Conservation (phyloP, 495 filamentous ascomycete species). For the Diplogelasinospora grovesii region DNA sequence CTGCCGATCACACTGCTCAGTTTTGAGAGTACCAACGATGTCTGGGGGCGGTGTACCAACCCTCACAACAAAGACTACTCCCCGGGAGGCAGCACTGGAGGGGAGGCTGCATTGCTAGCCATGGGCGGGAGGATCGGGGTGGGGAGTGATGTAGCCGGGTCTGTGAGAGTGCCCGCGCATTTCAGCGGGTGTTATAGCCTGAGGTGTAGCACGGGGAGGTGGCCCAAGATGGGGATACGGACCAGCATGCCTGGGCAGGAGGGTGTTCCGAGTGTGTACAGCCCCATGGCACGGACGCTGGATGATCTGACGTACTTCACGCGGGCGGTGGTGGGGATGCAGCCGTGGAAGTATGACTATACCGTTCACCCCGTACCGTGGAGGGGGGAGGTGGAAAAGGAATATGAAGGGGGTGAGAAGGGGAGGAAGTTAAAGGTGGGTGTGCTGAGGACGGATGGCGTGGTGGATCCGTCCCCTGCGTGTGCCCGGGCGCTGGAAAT, state of each 20-base stretch:
- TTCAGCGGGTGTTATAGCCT: slow-evolving; percentile 87
- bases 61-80: slow-evolving; percentile 80
- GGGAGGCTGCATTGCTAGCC: slow-evolving; percentile 80
- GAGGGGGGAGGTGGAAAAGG: slow-evolving; percentile 53
- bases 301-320: slow-evolving; percentile 82
- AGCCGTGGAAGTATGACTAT: slow-evolving; percentile 89
- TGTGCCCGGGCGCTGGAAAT: slow-evolving; percentile 70
- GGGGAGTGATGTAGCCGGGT: slow-evolving; percentile 90
- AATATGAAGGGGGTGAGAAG: slow-evolving; percentile 46
- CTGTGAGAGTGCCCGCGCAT: slow-evolving; percentile 81
- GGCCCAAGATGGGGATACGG: slow-evolving; percentile 77
- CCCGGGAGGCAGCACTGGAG: slow-evolving; percentile 86
- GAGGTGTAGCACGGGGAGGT: slow-evolving; percentile 89
- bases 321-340: slow-evolving; percentile 68
- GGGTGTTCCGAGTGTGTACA: slow-evolving; percentile 82
- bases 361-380: slow-evolving; percentile 80
- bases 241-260: slow-evolving; percentile 96
- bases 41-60: slow-evolving; percentile 78
- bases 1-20: slow-evolving; percentile 85
- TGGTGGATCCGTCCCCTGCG: slow-evolving; percentile 82
- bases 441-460: slow-evolving; percentile 72
- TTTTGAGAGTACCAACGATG: slow-evolving; percentile 88
- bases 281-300: slow-evolving; percentile 87
- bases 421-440: slow-evolving; percentile 64
- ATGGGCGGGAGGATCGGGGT: slow-evolving; percentile 89